phyloP scores from a whole-genome alignment of 1,139 yeast genomes.

The Tardiomyces blankii region DNA sequence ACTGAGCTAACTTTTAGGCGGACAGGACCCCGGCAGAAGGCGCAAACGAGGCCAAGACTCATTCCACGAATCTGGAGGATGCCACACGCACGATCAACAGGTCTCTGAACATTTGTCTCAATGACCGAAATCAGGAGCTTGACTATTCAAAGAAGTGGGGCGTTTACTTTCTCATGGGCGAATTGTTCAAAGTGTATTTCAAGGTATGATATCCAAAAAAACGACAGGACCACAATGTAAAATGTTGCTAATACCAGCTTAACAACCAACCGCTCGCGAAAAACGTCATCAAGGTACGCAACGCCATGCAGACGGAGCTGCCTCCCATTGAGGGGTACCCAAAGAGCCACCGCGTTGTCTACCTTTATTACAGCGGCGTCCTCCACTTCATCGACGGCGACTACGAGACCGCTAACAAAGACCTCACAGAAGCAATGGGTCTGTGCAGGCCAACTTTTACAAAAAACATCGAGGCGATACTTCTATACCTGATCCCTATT shows the following conservation, averaged over 20 bases:
- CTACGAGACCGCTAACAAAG: slow-evolving; percentile 37
- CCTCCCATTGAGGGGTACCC: slow-evolving; percentile 37
- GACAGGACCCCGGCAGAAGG: background rate
- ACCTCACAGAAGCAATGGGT: slow-evolving; percentile 39
- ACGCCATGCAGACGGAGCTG: slow-evolving; percentile 41
- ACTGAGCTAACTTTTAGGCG: background rate
- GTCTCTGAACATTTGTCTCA: slow-evolving; percentile 67
- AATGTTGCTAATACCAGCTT: slow-evolving; percentile 19
- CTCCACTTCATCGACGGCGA: slow-evolving; percentile 54
- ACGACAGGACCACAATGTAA: slow-evolving; percentile 56
- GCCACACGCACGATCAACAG: slow-evolving; percentile 47
- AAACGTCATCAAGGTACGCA: slow-evolving; percentile 65
- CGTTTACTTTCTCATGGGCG: slow-evolving; percentile 63
- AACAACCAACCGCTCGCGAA: slow-evolving; percentile 67
- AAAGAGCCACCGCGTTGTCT: slow-evolving; percentile 46
- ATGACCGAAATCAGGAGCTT: slow-evolving; percentile 55
- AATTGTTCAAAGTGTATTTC: slow-evolving; percentile 64
- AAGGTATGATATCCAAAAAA: slow-evolving; percentile 19
- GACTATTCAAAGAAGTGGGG: slow-evolving; percentile 46
- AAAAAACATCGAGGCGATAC: slow-evolving; percentile 28
- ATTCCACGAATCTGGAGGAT: slow-evolving; percentile 45
- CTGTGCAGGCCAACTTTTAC: slow-evolving; percentile 21
- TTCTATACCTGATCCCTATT: slow-evolving; percentile 29
- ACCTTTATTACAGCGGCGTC: slow-evolving; percentile 55
- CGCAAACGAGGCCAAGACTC: background rate